Base-by-base conservation (phyloP, 1,284 basidiomycete genomes). In the Apiotrichum laibachii region DNA sequence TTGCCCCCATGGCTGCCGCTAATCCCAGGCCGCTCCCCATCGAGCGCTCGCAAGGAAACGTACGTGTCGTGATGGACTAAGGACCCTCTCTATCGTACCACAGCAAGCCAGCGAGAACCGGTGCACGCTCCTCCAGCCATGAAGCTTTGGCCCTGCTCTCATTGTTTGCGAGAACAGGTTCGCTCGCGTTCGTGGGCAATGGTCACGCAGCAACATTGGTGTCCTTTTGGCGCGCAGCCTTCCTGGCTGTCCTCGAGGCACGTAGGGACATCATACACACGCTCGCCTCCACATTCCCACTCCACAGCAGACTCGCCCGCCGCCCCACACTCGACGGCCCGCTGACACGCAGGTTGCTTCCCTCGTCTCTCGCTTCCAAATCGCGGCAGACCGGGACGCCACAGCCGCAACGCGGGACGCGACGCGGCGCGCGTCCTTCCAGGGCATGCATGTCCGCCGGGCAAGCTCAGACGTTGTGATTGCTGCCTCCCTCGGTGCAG, bases 321-420 rank as follows among this genome's bases (percentile, higher is more conserved):
- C 9, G 3, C 21, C 55, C 34, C n/a, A 15, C 39, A 40, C 40
- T 42, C 10, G 4, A 5, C 16, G n/a, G 18, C 21, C 43, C 51
- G 18, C 58, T 55, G n/a, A 60, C 58, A 21, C 46, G 15, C 60
- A 65, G 63, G 63, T 65, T 43, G 63, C 63, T 8, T 59, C 60
- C 6, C 63, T 65, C 56, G 63, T 65, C 13, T 62, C 60, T 37
- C 63, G 63, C 15, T 65, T 65, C 56, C 63, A 65, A 53, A 61
- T 48, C 43, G 63, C 63, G n/a, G 63, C 60, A 18, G 56, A 62
- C 47, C 57, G 63, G 53, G 60, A 64, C 18, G 59, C 59, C 8
- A 43, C 42, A 5, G 42, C 55, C 9, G 49, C 58, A 3, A 55
- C 58, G 37, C 62, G 62, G 8, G 59, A 60, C 18, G 31, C 48